A percentile compares a stretch with the other conserved stretches of the same genome.
Conservation (phyloP, 352 stramenopile species). For the Phytophthora gonapodyides region DNA sequence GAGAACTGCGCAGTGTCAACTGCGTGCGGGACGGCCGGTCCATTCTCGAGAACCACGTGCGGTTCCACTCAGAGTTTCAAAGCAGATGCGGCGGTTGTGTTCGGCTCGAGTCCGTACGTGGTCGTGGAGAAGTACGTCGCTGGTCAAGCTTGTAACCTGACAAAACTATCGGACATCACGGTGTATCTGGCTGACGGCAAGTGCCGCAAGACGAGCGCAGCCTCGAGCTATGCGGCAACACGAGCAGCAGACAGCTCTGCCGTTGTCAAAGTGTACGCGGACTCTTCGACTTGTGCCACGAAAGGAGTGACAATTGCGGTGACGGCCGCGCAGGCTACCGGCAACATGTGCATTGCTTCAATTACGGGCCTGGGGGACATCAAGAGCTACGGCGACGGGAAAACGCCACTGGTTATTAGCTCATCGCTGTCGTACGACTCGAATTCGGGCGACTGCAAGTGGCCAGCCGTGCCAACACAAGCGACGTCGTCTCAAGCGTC, state of each 20-base stretch:
- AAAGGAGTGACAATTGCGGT: too few species aligned
- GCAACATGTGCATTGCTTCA: background rate
- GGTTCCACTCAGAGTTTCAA: background rate
- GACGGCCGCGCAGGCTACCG: background rate
- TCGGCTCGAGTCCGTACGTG: too few species aligned
- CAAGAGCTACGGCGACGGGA: conserved; percentile 7
- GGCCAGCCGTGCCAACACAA: background rate
- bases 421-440: conserved; percentile 4
- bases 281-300: too few species aligned
- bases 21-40: background rate
- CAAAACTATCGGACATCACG: too few species aligned
- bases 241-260: background rate
- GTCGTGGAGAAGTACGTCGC: too few species aligned
- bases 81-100: background rate
- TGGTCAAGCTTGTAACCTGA: too few species aligned
- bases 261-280: background rate
- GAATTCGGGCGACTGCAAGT: background rate
- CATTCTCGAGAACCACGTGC: too few species aligned
- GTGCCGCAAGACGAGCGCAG: too few species aligned
- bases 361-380: conserved; percentile 5
- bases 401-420: background rate
- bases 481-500: background rate
- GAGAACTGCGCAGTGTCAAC: background rate
- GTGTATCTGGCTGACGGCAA: too few species aligned
- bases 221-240: background rate